These are phyloP conservation scores for Datisca glomerata DNA, from an alignment of 306 rosid species.

Conservation along the genomic window DNA sequence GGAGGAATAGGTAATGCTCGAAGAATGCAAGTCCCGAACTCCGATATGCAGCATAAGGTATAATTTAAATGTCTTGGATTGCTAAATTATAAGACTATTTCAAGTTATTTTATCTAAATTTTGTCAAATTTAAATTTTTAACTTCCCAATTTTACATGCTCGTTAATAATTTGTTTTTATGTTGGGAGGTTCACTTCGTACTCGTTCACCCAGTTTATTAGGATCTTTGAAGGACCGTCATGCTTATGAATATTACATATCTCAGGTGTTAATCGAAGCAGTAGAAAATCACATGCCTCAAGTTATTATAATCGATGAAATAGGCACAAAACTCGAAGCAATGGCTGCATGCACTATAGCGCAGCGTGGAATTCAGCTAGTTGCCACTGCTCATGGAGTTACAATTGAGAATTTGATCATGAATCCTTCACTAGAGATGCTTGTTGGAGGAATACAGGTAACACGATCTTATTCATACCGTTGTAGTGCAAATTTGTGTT, in stretches of 20 bases:
- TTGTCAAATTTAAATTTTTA: no score
- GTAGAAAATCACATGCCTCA: conserved; percentile 99
- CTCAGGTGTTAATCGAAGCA: conserved; percentile 89
- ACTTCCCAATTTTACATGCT: no score
- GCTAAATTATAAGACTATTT: conserved; percentile 1
- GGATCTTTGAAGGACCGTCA: conserved; percentile 2
- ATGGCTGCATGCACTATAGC: conserved; percentile 98
- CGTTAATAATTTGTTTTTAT: no score
- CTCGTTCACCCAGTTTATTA: conserved; percentile 10
- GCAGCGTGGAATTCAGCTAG: conserved; percentile 94
- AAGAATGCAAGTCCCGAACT: conserved; percentile 89
- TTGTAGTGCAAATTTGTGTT: no score
- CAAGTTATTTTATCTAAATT: no score
- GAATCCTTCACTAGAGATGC: conserved; percentile 93
- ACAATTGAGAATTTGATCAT: conserved; percentile 86
- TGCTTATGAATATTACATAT: conserved; percentile 13
- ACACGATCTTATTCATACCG: conserved; percentile 16
- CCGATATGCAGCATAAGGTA: conserved; percentile 85
- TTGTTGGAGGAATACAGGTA: conserved; percentile 97
- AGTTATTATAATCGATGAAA: conserved; percentile 94
- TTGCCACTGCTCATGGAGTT: conserved; percentile 97
- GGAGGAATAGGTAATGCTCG: conserved; percentile 90
- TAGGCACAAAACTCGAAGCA: conserved; percentile 97
- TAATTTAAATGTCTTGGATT: conserved; percentile 10
- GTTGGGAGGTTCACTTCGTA: background rate